Evolutionary conservation across 208 protist species (phyloP), one percentile per base, ranked within the genome.

Genomic region (Spongospora subterranea): DNA sequence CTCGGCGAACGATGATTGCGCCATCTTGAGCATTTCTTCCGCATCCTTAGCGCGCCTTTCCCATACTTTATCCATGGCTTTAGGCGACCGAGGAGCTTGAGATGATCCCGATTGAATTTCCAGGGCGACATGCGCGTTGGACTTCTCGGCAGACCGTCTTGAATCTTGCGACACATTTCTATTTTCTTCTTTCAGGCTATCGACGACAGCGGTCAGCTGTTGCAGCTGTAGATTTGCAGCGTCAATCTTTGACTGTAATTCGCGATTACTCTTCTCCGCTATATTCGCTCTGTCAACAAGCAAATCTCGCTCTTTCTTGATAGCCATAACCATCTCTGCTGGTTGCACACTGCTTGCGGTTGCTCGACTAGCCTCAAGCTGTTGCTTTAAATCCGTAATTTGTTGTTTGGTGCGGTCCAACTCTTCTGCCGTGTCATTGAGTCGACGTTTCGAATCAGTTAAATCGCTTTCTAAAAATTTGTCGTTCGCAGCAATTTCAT

Each of bases 1-100:
- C 71, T 82, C 71, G 17, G 71, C 71, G 71, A 82, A 82, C 71
- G 71, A 82, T 39, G 17, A 6, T 43, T 82, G 71, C 6, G 71
- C 71, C 71, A 82, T 82, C 35, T 45, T 43, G 17, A 82, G 71
- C 71, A 82, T 82, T 35, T 82, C 71, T 82, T 82, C 71, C 17
- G 71, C 71, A 43, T 82, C 71, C n/a, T 82, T 82, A 13, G 71
- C 71, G 13, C 71, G 71, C n/a, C 71, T 35, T n/a, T 82, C 71
- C 71, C 71, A 82, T 39, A 82, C 71, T 6, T 35, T 6, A 82
- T 82, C 71, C 71, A 82, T 45, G 35, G 35, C 35, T n/a, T 35
- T 45, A 20, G 71, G 71, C n/a, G 71, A 82, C 6, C 17, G 11
- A 20, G 71, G 71, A 6, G 50, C 50, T 60, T 60, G 50, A n/a